Evolutionary conservation across 2,329 filamentous ascomycete genomes (phyloP).

Genomic region (Emergomyces orientalis): DNA sequence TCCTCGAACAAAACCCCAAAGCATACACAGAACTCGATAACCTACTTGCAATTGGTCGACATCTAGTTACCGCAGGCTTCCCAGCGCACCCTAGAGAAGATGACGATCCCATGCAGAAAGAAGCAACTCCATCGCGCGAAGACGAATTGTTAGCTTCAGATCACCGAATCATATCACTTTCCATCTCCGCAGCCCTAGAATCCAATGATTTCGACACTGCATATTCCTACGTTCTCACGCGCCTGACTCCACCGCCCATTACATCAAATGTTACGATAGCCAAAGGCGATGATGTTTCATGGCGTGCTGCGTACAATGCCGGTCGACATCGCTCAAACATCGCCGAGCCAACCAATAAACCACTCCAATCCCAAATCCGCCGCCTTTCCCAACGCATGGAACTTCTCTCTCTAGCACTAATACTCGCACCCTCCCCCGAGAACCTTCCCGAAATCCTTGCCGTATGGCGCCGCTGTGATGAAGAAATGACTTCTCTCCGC

Average conservation of each 20-base stretch:
- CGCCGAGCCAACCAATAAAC: slow-evolving; percentile 23
- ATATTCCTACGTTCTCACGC: slow-evolving; percentile 57
- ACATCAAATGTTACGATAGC: slow-evolving; percentile 21
- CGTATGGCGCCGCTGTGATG: slow-evolving; percentile 55
- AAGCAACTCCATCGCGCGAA: slow-evolving; percentile 14
- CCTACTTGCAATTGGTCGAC: slow-evolving; percentile 51
- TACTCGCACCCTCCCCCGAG: slow-evolving; percentile 48
- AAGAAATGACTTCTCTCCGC: slow-evolving; percentile 48
- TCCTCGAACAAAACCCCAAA: slow-evolving; percentile 52
- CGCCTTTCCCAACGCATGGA: slow-evolving; percentile 56
- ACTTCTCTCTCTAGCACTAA: slow-evolving; percentile 52
- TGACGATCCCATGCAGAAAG: slow-evolving; percentile 14
- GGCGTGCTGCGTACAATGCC: slow-evolving; percentile 55
- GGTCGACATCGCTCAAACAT: slow-evolving; percentile 43
- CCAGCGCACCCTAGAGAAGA: slow-evolving; percentile 21
- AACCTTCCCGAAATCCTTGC: slow-evolving; percentile 52
- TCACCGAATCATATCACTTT: slow-evolving; percentile 39
- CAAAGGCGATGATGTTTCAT: slow-evolving; percentile 48
- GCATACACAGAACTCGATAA: slow-evolving; percentile 58
- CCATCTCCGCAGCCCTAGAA: slow-evolving; percentile 37
- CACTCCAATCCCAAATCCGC: slow-evolving; percentile 39
- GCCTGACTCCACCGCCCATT: slow-evolving; percentile 37
- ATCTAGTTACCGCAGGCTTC: slow-evolving; percentile 44
- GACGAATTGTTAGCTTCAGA: slow-evolving; percentile 32
- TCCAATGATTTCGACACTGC: slow-evolving; percentile 49